Evolutionary conservation across 768 basidiomycete species (phyloP), one percentile per base, ranked within the genome.

Genomic region (Termitomyces sp.): DNA sequence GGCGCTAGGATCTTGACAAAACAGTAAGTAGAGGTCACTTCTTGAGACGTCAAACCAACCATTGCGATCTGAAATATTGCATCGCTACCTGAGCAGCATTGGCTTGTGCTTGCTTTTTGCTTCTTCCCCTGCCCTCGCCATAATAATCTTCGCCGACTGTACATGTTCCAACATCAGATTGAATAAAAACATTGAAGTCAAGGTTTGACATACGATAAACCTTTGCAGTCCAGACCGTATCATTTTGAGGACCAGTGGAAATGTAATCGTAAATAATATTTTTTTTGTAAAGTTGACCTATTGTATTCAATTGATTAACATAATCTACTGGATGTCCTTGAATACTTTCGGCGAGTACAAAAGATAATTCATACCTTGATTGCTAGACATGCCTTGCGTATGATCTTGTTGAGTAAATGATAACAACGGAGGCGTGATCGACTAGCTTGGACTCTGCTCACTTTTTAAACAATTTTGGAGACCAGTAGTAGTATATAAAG

Each of bases 201-300:
- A 5, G 10, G 19, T 23, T 35, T 23, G 14, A 62, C 67, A 58
- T 50, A 76, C 74, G 25, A 40, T 61, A 67, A 8, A 68, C 72
- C 4, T 54, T 58, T 4, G 58, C 60, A 6, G 61, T 65, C 72
- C 72, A 75, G 1, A 54, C 44, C 0, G 57, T 47, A 1, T 61
- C 41, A 51, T 75, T 54, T 39, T 52, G 62, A 9, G 67, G 68
- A 0, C 73, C 73, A 2, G 41, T 39, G 1, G 39, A 42, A 11
- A 6, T 34, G 9, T 63, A 50, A 1, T 59, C 55, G 44, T 65
- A 69, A 3, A 5, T 3, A 11, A 64, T 35, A 3, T 8, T 16
- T n/a, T 21, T 48, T 21, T 57, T 47, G 5, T 45, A 30, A 11
- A 19, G 25, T 49, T 58, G 59, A 0, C 51, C 64, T 3, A 60